Base-by-base conservation (phyloP, 192 early-diverging fungal species). In the Hyaloraphidium curvatum region DNA sequence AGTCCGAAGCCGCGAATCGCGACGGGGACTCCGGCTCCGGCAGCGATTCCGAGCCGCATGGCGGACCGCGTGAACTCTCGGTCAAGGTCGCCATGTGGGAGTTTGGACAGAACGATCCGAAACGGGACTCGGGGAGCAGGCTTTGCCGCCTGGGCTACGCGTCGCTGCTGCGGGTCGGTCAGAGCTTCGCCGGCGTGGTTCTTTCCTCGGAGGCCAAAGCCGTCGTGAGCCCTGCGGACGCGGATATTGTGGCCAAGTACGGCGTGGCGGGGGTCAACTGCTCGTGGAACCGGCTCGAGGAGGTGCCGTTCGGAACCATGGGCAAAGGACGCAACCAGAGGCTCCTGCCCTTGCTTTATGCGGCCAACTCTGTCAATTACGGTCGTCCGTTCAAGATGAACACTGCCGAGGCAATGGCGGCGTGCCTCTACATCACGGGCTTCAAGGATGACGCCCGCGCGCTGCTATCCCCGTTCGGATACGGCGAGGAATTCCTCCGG, bases 41-140 rank as follows among this genome's bases (percentile, higher is more conserved):
- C n/a, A n/a, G n/a, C n/a, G n/a, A n/a, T n/a, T n/a, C n/a, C n/a
- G n/a, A n/a, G n/a, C n/a, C n/a, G n/a, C n/a, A n/a, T n/a, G n/a
- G n/a, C n/a, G n/a, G n/a, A n/a, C n/a, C n/a, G n/a, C n/a, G n/a
- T n/a, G n/a, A n/a, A n/a, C n/a, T n/a, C n/a, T n/a, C n/a, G n/a
- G 19, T 48, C 19, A 5, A 21, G 25, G 43, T 48, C 43, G 43
- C 43, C 43, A 48, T 37, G 30, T 30, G 70, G 88, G 95, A 99
- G 66, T 99, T 99, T 74, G 86, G 86, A 53, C 95, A 99, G 62
- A 97, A 92, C 69, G 95, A 99, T 63, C 95, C 95, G 0, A 92
- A 94, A 66, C 79, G 91, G 16, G 96, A 92, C 67, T 93, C 88
- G 1, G 92, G 95, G 50, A 81, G 83, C 40, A 87, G 88, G 59